Percentiles rank a stretch among this genome's conserved stretches.
Evolutionary conservation across 1,139 yeast genomes (phyloP).

Genomic region (Magnusiomyces suaveolens): DNA sequence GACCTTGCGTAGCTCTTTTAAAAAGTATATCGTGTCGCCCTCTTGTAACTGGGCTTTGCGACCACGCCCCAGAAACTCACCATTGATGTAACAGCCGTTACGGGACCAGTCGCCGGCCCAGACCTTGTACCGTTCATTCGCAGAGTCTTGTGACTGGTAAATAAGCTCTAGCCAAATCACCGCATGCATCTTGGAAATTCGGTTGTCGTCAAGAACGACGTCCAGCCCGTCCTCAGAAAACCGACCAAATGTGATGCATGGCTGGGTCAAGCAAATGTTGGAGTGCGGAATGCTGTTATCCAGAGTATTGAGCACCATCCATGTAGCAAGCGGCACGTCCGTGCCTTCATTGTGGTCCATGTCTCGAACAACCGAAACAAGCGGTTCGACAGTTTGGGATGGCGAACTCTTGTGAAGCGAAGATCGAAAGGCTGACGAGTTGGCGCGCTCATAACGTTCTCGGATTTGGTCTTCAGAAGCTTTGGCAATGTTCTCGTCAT

Average conservation of each 20-base stretch:
- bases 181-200: slow-evolving; percentile 82
- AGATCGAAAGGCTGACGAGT: slow-evolving; percentile 8
- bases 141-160: not conserved
- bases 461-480: slow-evolving; percentile 5
- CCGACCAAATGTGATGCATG: slow-evolving; percentile 29
- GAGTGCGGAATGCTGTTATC: slow-evolving; percentile 35
- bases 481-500: slow-evolving; percentile 9
- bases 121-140: slow-evolving; percentile 48
- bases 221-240: slow-evolving; percentile 28
- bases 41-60: slow-evolving; percentile 51
- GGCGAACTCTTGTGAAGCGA: slow-evolving; percentile 6
- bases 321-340: slow-evolving; percentile 38
- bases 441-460: slow-evolving; percentile 3
- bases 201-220: slow-evolving; percentile 54
- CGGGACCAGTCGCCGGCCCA: slow-evolving; percentile 78
- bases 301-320: slow-evolving; percentile 41
- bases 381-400: slow-evolving; percentile 8
- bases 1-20: slow-evolving; percentile 46
- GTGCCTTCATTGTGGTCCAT: slow-evolving; percentile 20
- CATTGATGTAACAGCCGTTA: slow-evolving; percentile 68
- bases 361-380: slow-evolving; percentile 18
- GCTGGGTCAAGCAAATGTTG: slow-evolving; percentile 41
- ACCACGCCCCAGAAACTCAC: slow-evolving; percentile 48
- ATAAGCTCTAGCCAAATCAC: slow-evolving; percentile 46
- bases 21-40: slow-evolving; percentile 57